Evolutionary conservation across 2,329 filamentous ascomycete genomes (phyloP), one percentile per base, ranked within the genome.

Genomic region (Ophiostoma perfectum): DNA sequence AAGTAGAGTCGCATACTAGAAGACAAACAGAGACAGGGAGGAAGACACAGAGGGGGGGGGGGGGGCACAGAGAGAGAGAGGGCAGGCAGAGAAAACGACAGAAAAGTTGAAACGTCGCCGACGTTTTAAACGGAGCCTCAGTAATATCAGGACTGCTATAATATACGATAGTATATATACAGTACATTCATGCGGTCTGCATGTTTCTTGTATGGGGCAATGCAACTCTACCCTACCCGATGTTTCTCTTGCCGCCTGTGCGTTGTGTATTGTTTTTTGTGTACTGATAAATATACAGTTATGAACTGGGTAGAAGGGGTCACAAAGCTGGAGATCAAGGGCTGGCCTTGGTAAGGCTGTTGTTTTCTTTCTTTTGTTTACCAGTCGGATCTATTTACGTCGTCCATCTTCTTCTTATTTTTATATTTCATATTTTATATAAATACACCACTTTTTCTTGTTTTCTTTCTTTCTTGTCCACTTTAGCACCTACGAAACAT

Each of bases 191-290:
- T 41, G 11, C 36, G 58, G 27, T 2, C 27, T 27, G 27, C 27
- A 27, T 36, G 58, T 62, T 62, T 62, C 58, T 62, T 39, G 58
- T 41, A 66, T 49, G 45, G 63, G 60, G 42, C 67, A 66, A 64
- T 70, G 69, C 67, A 47, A 69, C 67, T 9, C 44, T 42, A 18
- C 62, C 39, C 58, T 62, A 38, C 63, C 62, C 16, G 44, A 38
- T 66, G 65, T 69, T 69, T 70, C 65, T 69, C 63, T 69, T 70
- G 60, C 67, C 67, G 67, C 69, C 67, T 67, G 62, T 60, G 47
- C 36, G 44, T 45, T 45, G 42, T 45, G 42, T 45, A 11, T 8
- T 12, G 14, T 45, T 45, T 18, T 52, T 11, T 18, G 12, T 47
- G 45, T 14, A 47, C 9, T 12, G 45, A 47, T 47, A 47, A 16